phyloP scores from a whole-genome alignment of 129 eudicot genomes.

The Ambrosia trifida region DNA sequence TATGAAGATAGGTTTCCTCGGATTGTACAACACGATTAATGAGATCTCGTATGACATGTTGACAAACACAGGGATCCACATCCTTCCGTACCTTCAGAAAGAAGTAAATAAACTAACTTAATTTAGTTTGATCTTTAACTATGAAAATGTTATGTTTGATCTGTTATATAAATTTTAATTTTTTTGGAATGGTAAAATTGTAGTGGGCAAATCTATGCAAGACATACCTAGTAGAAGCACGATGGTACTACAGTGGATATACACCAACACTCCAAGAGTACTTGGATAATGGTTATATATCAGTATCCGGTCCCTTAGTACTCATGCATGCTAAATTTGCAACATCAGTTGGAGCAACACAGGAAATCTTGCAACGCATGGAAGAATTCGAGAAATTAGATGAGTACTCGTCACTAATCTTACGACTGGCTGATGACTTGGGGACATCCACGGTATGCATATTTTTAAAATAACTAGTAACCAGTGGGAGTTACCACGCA shows the following conservation, averaged over 20 bases:
- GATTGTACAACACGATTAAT: constrained; percentile 5
- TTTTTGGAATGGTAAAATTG: too few relatives aligned
- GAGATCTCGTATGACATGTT: not conserved
- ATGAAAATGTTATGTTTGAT: too few relatives aligned
- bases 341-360: not conserved
- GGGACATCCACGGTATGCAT: too few relatives aligned
- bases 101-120: not conserved
- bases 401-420: not conserved
- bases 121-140: too few relatives aligned
- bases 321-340: constrained; percentile 5
- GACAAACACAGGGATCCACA: not conserved
- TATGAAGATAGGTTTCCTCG: constrained; percentile 14
- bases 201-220: too few relatives aligned
- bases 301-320: not conserved
- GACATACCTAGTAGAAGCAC: too few relatives aligned
- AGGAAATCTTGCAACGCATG: not conserved
- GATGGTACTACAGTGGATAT: too few relatives aligned
- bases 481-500: too few relatives aligned
- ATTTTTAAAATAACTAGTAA: too few relatives aligned
- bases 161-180: too few relatives aligned
- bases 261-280: too few relatives aligned
- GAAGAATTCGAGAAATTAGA: not conserved
- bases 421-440: too few relatives aligned
- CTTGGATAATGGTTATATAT: not conserved
- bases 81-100: constrained; percentile 2